phyloP scores from a whole-genome alignment of 192 early-diverging fungal genomes.

The Diversispora epigaea region DNA sequence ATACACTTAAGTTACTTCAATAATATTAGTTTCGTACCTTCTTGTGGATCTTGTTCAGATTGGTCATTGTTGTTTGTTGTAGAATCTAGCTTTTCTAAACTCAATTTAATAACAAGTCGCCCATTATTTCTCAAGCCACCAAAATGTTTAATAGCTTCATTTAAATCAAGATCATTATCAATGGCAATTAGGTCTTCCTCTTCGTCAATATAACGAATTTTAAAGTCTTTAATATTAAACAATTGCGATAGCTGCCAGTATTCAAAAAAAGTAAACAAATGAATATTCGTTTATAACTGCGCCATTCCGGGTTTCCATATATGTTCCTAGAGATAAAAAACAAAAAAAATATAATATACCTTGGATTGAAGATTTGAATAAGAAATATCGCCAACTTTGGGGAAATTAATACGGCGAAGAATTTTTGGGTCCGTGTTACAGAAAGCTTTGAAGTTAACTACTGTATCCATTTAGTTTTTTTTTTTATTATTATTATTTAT shows the following conservation, averaged over 20 bases:
- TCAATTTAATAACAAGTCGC: conserved; percentile 7
- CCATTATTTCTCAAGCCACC: not conserved
- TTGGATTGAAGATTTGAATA: not conserved
- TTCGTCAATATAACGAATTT: conserved; percentile 22
- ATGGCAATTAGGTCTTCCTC: not conserved
- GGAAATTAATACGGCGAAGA: not conserved
- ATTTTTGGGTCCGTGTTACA: not conserved
- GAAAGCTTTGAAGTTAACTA: not conserved
- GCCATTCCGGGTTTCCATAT: not conserved
- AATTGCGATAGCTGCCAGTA: conserved; percentile 15
- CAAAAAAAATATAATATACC: not conserved
- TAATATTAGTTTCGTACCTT: too few relatives aligned
- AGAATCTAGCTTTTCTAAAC: not conserved
- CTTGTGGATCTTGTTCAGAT: not conserved
- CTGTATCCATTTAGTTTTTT: not conserved
- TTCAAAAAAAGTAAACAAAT: not conserved
- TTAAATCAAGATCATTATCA: conserved; percentile 9
- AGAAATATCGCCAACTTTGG: not conserved
- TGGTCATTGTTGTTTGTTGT: not conserved
- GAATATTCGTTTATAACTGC: not conserved
- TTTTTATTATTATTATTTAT: too few relatives aligned
- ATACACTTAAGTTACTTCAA: too few relatives aligned
- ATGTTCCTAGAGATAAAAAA: not conserved
- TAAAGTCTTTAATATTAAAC: conserved; percentile 12
- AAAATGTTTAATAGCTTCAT: conserved; percentile 6